Conservation (phyloP, 257 asterid species). For the Verbascum thapsus region DNA sequence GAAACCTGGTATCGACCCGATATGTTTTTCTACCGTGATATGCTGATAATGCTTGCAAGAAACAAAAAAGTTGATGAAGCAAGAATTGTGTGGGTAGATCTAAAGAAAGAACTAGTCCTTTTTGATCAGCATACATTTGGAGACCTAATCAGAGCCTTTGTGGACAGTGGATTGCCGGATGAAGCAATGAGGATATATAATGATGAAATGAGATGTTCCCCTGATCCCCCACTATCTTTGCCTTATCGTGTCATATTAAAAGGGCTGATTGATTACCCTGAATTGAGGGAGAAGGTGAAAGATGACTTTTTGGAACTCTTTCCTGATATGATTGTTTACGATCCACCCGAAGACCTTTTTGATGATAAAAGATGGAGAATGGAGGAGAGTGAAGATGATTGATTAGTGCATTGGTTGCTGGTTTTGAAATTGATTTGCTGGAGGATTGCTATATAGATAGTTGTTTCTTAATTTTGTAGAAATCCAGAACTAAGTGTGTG, state of each 20-base stretch:
- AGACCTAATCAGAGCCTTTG: conserved; percentile 83
- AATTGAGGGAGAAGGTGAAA: conserved; percentile 85
- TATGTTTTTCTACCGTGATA: conserved; percentile 89
- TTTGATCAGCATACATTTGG: conserved; percentile 97
- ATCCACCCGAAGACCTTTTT: conserved; percentile 81
- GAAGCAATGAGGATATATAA: conserved; percentile 84
- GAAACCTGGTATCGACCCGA: conserved; percentile 95
- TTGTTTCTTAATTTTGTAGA: no score
- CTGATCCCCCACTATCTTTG: conserved; percentile 74
- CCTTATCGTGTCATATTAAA: conserved; percentile 86
- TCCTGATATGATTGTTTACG: conserved; percentile 77
- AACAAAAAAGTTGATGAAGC: conserved; percentile 71
- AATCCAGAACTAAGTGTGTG: no score
- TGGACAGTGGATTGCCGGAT: conserved; percentile 58
- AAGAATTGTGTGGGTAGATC: conserved; percentile 74
- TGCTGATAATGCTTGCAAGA: conserved; percentile 96
- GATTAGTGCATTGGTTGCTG: conserved; percentile 16
- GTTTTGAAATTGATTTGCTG: conserved; percentile 31
- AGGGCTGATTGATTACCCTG: conserved; percentile 79
- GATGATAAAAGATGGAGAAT: conserved; percentile 44
- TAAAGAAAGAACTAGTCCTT: conserved; percentile 71
- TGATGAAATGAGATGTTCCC: conserved; percentile 86
- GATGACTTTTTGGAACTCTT: conserved; percentile 84
- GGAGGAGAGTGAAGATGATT: conserved; percentile 58
- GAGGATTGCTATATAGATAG: conserved; percentile 42